Conservation (phyloP, 306 rosid genomes). For the Dryas drummondii region DNA sequence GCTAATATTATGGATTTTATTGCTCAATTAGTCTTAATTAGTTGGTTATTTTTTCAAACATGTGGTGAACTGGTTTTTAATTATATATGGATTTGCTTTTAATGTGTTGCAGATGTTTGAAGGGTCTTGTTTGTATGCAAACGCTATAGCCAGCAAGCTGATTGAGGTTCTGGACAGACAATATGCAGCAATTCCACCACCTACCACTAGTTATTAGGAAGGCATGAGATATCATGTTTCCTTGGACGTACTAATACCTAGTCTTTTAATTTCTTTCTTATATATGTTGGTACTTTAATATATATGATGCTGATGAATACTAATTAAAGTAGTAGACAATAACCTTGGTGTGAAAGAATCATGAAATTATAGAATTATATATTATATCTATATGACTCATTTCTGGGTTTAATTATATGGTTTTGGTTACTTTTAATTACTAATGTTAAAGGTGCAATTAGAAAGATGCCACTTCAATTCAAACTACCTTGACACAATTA, state of each 20-base stretch:
- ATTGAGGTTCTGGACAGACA: conserved; percentile 32
- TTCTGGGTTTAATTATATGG: too few relatives aligned
- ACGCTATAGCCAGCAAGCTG: conserved; percentile 36
- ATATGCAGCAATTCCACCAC: conserved; percentile 13
- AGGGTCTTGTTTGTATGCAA: conserved; percentile 36
- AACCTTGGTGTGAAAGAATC: conserved; percentile 9
- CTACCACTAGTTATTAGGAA: background rate
- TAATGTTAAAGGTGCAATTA: too few relatives aligned
- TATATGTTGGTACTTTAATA: conserved; percentile 1
- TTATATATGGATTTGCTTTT: background rate
- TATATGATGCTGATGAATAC: too few relatives aligned
- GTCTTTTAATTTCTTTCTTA: background rate
- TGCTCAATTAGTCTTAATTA: too few relatives aligned
- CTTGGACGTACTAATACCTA: background rate
- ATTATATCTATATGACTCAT: too few relatives aligned
- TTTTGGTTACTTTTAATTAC: too few relatives aligned
- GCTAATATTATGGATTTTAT: too few relatives aligned
- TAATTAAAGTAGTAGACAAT: too few relatives aligned
- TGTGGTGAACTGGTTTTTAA: background rate
- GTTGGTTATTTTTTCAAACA: too few relatives aligned
- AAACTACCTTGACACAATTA: too few relatives aligned
- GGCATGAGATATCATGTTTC: conserved; percentile 5
- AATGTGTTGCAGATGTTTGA: conserved; percentile 27
- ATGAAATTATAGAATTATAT: background rate
- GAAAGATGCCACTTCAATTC: too few relatives aligned